A percentile compares a stretch with the other conserved stretches of the same genome.
phyloP scores from a whole-genome alignment of 352 stramenopile species.

The Phytophthora megakarya region DNA sequence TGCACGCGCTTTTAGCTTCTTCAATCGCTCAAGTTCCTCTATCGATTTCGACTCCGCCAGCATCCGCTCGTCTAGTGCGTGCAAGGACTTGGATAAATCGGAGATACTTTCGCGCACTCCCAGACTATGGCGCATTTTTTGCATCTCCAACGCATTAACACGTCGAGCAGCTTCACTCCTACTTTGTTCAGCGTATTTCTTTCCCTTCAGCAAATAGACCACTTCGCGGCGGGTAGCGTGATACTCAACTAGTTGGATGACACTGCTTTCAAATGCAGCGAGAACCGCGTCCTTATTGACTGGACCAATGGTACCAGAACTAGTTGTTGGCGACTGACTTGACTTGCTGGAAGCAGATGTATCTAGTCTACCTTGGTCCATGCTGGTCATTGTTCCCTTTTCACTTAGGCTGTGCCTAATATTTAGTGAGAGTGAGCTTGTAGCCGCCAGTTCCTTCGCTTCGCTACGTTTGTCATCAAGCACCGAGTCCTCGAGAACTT shows the following conservation, averaged over 20 bases:
- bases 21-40: constrained; percentile 71
- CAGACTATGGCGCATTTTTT: constrained; percentile 78
- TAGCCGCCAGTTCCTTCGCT: constrained; percentile 3
- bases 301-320: not conserved
- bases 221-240: constrained; percentile 61
- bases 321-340: constrained; percentile 15
- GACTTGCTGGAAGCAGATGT: constrained; percentile 16
- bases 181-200: constrained; percentile 61
- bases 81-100: constrained; percentile 66
- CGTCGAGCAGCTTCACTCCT: constrained; percentile 60
- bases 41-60: constrained; percentile 56
- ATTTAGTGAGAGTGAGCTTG: not conserved
- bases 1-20: constrained; percentile 67
- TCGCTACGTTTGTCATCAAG: constrained; percentile 44
- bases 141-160: constrained; percentile 80
- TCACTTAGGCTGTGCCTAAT: constrained; percentile 2
- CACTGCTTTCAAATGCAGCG: constrained; percentile 54
- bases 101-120: constrained; percentile 77
- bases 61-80: constrained; percentile 67
- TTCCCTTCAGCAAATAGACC: constrained; percentile 65
- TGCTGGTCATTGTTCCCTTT: constrained; percentile 17
- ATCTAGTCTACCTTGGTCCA: constrained; percentile 2
- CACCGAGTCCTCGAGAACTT: constrained; percentile 61
- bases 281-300: constrained; percentile 22
- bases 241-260: constrained; percentile 64